Conservation (phyloP, 2,329 filamentous ascomycete species). For the Paecilomyces sp. region DNA sequence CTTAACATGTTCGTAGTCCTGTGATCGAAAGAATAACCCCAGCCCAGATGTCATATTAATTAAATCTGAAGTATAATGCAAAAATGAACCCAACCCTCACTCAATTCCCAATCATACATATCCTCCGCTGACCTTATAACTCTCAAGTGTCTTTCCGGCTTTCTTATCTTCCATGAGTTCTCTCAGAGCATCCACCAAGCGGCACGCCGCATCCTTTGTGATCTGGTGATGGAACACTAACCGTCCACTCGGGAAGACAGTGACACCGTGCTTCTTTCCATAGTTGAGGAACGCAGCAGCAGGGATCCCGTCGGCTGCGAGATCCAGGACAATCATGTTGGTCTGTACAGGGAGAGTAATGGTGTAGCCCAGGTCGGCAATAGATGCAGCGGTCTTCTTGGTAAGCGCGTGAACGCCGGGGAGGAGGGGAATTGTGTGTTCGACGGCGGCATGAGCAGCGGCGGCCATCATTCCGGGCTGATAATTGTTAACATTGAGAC, state of each 20-base stretch:
- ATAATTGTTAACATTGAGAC: not conserved
- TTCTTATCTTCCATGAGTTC: slow-evolving; percentile 15
- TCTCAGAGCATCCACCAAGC: slow-evolving; percentile 12
- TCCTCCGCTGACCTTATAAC: slow-evolving; percentile 9
- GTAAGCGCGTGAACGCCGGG: slow-evolving; percentile 15
- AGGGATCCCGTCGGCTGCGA: slow-evolving; percentile 13
- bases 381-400: slow-evolving; percentile 11
- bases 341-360: slow-evolving; percentile 18
- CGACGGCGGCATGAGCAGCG: slow-evolving; percentile 15
- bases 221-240: slow-evolving; percentile 22
- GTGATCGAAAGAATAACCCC: not conserved
- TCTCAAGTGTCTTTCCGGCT: slow-evolving; percentile 10
- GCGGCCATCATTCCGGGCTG: slow-evolving; percentile 24
- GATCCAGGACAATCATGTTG: slow-evolving; percentile 19
- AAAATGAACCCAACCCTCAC: not conserved
- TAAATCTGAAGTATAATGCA: not conserved
- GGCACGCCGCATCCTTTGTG: slow-evolving; percentile 12
- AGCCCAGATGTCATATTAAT: not conserved
- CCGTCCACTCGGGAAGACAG: slow-evolving; percentile 13
- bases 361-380: slow-evolving; percentile 14
- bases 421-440: slow-evolving; percentile 14
- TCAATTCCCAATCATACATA: slow-evolving; percentile 5
- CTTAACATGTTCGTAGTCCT: not conserved
- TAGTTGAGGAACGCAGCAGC: slow-evolving; percentile 13
- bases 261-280: slow-evolving; percentile 12